Evolutionary conservation across 805 yeast genomes (phyloP), one percentile per base, ranked within the genome.

Genomic region (Kazachstania martiniae): DNA sequence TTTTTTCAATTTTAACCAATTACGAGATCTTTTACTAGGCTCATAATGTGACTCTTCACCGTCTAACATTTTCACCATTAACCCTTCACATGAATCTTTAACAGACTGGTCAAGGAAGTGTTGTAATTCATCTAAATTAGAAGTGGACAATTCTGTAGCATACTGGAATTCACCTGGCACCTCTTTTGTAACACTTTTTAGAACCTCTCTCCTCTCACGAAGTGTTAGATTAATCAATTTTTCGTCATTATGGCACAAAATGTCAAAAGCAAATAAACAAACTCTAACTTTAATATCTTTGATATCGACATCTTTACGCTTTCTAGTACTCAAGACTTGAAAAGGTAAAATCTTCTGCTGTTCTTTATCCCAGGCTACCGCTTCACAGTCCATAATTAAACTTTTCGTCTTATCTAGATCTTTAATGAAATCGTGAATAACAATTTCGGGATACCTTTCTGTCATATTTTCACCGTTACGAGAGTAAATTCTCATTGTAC

Each of bases 381-480:
- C 95, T 59, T 91, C 98, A 59, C 95, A 82, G 54, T 91, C 98
- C 36, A 91, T 56, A 37, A 91, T 85, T 55, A 89, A 65, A 7
- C 82, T 70, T 25, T 61, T 59, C 1, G 74, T 65, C 1, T 48
- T 39, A 8, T 41, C 42, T 4, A 47, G 42, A 9, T 54, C 52
- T 17, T 61, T 59, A 25, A 74, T 48, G 37, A 78, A 74, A 25
- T 77, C 78, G 27, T 71, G 70, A 13, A 84, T 67, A 27, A 82
- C 74, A 39, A 91, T 70, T 57, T 91, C 98, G 0, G 98, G 98
- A 53, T 91, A 91, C 49, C 95, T 64, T 51, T 82, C 85, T 0
- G 95, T 79, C 98, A 91, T 91, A 56, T 91, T 89, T 60, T 91
- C 98, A 32, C 94, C 84, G 57, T 89, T 91, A 58, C 98, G 72